Evolutionary conservation across 164 flowering plant genomes (phyloP).

Genomic region (Sedum album): DNA sequence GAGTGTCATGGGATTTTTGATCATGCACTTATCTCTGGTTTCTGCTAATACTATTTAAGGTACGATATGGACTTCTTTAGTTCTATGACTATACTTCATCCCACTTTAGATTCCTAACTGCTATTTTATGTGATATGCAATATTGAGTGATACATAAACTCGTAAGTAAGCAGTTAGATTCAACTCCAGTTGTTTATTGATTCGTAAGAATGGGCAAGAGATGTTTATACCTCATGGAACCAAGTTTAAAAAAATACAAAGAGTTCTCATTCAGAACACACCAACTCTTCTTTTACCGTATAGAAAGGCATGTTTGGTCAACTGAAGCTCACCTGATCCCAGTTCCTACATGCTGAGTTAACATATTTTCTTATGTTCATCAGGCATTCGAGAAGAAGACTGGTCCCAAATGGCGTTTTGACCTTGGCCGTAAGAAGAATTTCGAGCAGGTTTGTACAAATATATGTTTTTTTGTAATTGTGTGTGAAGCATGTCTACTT

Average conservation of each 20-base stretch:
- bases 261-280: background rate
- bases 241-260: background rate
- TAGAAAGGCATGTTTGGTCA: background rate
- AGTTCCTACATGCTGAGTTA: background rate
- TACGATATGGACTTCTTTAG: conserved; percentile 14
- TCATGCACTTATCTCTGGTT: conserved; percentile 91
- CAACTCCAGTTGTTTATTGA: too few relatives aligned
- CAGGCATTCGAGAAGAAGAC: conserved; percentile 97
- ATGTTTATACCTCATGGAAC: background rate
- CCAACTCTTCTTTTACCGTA: background rate
- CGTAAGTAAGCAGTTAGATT: too few relatives aligned
- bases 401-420: conserved; percentile 78
- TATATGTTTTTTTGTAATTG: background rate
- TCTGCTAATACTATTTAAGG: conserved; percentile 95
- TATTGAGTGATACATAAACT: background rate
- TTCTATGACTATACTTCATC: background rate
- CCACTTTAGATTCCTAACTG: background rate
- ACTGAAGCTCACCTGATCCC: background rate
- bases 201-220: background rate
- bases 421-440: conserved; percentile 64
- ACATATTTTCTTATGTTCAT: background rate
- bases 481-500: background rate
- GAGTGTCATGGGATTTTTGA: conserved; percentile 89
- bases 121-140: background rate
- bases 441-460: conserved; percentile 33